phyloP scores from a whole-genome alignment of 768 basidiomycete genomes.

The Auriscalpium vulgare region DNA sequence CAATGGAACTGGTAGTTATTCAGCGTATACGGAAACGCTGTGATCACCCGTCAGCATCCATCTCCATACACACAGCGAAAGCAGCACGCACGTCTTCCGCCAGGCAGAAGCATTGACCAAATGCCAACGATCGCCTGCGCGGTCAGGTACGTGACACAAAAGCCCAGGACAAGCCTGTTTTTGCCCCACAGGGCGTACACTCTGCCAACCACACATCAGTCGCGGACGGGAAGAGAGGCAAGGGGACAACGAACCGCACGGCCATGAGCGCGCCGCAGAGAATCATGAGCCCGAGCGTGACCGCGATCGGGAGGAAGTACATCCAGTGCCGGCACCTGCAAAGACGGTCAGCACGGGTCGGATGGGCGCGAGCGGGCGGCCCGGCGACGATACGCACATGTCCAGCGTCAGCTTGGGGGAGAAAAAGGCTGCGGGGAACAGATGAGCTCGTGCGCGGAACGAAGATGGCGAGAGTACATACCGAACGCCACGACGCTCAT shows the following conservation, averaged over 20 bases:
- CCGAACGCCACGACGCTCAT: constrained; percentile 13
- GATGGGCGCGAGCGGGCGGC: no score
- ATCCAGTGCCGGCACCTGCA: constrained; percentile 12
- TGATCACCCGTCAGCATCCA: no score
- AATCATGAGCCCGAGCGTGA: constrained; percentile 9
- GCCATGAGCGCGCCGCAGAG: constrained; percentile 13
- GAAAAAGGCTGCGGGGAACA: constrained; percentile 4
- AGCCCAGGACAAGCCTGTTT: constrained; percentile 6
- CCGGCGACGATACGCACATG: constrained; percentile 3
- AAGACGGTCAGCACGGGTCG: neutral
- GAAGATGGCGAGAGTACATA: neutral
- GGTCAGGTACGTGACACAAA: constrained; percentile 1
- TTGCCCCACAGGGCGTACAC: constrained; percentile 14
- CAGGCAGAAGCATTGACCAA: constrained; percentile 9
- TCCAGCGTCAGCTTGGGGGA: constrained; percentile 11
- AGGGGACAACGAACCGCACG: constrained; percentile 3
- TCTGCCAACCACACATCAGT: neutral
- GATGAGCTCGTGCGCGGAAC: neutral
- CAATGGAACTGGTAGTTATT: constrained; percentile 14
- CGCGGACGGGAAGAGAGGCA: neutral
- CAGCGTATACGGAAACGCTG: constrained; percentile 3
- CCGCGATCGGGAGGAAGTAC: constrained; percentile 11
- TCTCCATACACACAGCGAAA: neutral
- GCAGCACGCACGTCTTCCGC: constrained; percentile 3
- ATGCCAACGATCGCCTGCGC: constrained; percentile 7